Evolutionary conservation across 1,139 yeast genomes (phyloP), one percentile per base, ranked within the genome.

Genomic region (Candida glucosophila): DNA sequence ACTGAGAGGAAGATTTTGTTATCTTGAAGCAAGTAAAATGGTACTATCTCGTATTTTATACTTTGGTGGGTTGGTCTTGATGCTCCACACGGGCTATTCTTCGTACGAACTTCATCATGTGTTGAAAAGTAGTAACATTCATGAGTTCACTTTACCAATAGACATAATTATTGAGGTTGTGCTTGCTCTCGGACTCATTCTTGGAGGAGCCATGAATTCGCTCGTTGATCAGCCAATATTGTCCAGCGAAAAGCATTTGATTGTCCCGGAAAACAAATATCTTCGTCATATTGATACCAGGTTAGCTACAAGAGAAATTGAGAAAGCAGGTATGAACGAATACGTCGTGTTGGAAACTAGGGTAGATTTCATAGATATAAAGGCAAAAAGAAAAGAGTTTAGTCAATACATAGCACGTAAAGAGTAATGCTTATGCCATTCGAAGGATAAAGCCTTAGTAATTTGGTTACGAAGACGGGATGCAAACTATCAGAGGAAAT

Each of bases 41-140:
- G 19, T 22, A 14, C 10, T 15, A n/a, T 18, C 28, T 15, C n/a
- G 17, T 12, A 14, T 20, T 9, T 21, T 23, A 11, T 28, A 52
- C 32, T 28, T 50, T 12, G 24, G 58, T 3, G 70, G 71, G 2
- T 27, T 41, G n/a, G 26, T 53, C 12, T 37, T 64, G 10, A 46
- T 66, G 19, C 23, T 52, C 8, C 76, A 71, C 39, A 57, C 73
- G 3, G 71, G 67, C 3, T 70, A 67, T 36, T 69, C 76, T 8
- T 58, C 74, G 1, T 62, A 61, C 37, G 75, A 70, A 37, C 56
- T 60, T 41, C 68, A 65, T 31, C 70, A 62, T 38, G 43, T 63
- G 15, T 32, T 45, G 13, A 45, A 51, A 14, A 25, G 47, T 7
- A 32, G 30, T n/a, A 24, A 36, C 9, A 29, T 46, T 12, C 35